Conservation (phyloP, 2,329 filamentous ascomycete genomes). For the Paraphaeosphaeria sporulosa region DNA sequence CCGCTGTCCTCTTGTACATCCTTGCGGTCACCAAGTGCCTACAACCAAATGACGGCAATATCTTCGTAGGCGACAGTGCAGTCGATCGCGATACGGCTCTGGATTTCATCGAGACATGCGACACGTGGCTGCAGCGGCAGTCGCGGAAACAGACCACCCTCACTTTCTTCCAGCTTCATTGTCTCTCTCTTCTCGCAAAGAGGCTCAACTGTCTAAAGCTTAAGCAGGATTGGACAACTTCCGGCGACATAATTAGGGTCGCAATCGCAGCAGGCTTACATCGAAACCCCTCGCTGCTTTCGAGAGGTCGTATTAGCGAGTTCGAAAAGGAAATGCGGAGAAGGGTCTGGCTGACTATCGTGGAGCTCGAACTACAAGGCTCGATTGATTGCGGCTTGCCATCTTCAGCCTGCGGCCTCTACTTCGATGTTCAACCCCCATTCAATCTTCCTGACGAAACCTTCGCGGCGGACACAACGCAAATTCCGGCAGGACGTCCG, state of each 20-base stretch:
- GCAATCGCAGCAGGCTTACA: constrained; percentile 64
- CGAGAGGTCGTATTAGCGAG: constrained; percentile 39
- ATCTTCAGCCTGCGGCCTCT: constrained; percentile 49
- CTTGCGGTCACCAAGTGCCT: constrained; percentile 49
- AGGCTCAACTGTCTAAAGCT: constrained; percentile 60
- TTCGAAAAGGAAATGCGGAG: constrained; percentile 63
- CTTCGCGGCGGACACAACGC: constrained; percentile 40
- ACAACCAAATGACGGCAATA: constrained; percentile 35
- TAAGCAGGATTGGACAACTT: constrained; percentile 62
- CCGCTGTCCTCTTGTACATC: constrained; percentile 52
- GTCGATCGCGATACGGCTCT: constrained; percentile 50
- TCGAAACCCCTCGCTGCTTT: constrained; percentile 53
- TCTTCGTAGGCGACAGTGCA: constrained; percentile 55
- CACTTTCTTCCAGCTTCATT: constrained; percentile 59
- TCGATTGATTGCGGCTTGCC: constrained; percentile 64
- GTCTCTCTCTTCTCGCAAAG: constrained; percentile 60
- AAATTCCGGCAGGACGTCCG: constrained; percentile 33
- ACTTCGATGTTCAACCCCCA: constrained; percentile 60
- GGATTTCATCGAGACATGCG: constrained; percentile 49
- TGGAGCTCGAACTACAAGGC: constrained; percentile 64
- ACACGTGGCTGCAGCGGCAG: constrained; percentile 54
- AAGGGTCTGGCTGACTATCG: constrained; percentile 64
- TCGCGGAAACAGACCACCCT: constrained; percentile 62
- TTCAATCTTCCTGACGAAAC: constrained; percentile 61
- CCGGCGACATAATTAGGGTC: constrained; percentile 59